phyloP scores from a whole-genome alignment of 2,329 filamentous ascomycete genomes.

The Hymenoscyphus occultus region DNA sequence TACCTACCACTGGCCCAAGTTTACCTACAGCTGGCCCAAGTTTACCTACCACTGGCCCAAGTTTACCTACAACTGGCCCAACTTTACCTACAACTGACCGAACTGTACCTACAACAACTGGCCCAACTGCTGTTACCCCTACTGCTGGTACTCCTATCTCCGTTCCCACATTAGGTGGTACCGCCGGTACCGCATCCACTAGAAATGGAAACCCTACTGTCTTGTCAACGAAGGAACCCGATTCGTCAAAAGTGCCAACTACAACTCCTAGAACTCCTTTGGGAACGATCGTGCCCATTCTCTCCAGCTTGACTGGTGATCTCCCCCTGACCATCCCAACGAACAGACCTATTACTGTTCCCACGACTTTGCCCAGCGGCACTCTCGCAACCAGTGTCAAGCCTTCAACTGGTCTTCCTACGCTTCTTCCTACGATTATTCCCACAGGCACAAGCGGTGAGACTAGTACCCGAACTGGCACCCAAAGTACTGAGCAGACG shows the following conservation, averaged over 20 bases:
- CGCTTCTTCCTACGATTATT: not conserved
- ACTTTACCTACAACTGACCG: not conserved
- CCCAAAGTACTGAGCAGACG: too few species aligned
- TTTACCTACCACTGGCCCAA: too few species aligned
- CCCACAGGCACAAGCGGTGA: not conserved
- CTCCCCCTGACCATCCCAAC: conserved; percentile 3
- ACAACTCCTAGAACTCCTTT: not conserved
- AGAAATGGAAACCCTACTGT: not conserved
- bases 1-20: not conserved
- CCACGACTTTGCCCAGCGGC: not conserved
- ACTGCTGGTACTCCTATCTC: not conserved
- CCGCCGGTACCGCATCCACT: not conserved
- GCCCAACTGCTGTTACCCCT: not conserved
- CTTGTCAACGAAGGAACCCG: not conserved
- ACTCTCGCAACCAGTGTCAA: not conserved
- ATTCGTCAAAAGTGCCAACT: not conserved
- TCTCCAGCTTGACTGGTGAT: not conserved
- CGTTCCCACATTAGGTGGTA: not conserved
- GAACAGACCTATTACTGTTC: not conserved
- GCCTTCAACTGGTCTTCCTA: conserved; percentile 5
- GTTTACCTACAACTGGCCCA: too few species aligned
- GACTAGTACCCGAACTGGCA: too few species aligned
- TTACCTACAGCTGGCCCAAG: too few species aligned
- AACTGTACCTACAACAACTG: not conserved
- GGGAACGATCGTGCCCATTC: not conserved